Evolutionary conservation across 1,284 basidiomycete genomes (phyloP).

Genomic region (Veloboletus limbatus): DNA sequence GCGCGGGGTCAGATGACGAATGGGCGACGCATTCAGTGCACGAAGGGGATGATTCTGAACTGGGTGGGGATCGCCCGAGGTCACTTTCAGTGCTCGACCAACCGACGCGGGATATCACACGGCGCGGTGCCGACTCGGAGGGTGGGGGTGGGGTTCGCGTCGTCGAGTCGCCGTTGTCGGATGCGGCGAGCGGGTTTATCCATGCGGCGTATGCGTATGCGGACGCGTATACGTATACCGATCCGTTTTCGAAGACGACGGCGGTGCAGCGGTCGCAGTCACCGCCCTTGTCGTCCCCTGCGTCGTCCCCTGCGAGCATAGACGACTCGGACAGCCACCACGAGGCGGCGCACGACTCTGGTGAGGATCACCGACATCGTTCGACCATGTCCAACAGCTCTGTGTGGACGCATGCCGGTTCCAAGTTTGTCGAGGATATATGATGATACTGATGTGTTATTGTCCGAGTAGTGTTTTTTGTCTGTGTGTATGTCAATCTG

Average conservation of each 20-base stretch:
- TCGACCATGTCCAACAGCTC: slow-evolving; percentile 35
- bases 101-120: background rate
- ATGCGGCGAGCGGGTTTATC: slow-evolving; percentile 13
- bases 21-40: slow-evolving; percentile 34
- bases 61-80: background rate
- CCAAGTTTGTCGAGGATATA: slow-evolving; percentile 32
- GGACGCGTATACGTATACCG: slow-evolving; percentile 17
- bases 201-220: background rate
- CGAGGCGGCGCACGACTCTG: slow-evolving; percentile 3
- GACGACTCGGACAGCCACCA: no score
- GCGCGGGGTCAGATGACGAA: slow-evolving; percentile 40
- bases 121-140: no score
- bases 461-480: background rate
- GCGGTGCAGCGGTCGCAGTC: slow-evolving; percentile 20
- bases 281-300: slow-evolving; percentile 22
- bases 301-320: slow-evolving; percentile 23
- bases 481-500: no score
- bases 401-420: slow-evolving; percentile 40
- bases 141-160: slow-evolving; percentile 13
- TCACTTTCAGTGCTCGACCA: slow-evolving; percentile 7
- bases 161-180: slow-evolving; percentile 30
- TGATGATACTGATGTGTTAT: slow-evolving; percentile 5
- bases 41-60: slow-evolving; percentile 2
- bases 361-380: slow-evolving; percentile 27
- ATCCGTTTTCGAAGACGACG: slow-evolving; percentile 20